Conservation (phyloP, 768 basidiomycete genomes). For the Dentipellis fragilis region DNA sequence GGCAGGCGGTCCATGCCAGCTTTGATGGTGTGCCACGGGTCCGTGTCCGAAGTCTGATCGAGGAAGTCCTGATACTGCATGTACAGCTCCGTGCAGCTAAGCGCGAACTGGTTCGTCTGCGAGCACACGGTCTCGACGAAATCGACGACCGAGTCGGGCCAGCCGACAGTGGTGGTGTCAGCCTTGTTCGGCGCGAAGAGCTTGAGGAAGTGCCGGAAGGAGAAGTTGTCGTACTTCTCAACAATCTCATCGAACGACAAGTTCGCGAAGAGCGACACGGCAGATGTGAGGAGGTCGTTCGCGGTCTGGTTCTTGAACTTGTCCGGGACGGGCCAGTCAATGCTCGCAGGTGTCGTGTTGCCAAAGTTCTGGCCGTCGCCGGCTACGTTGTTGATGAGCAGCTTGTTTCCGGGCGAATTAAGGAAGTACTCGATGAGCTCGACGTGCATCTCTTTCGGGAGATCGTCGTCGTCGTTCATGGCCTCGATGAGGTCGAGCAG, state of each 20-base stretch:
- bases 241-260: slow-evolving; percentile 7
- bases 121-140: slow-evolving; percentile 16
- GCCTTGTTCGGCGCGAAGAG: not conserved
- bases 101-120: slow-evolving; percentile 17
- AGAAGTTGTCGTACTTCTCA: slow-evolving; percentile 9
- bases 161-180: slow-evolving; percentile 1
- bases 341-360: slow-evolving; percentile 1
- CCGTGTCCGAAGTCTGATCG: slow-evolving; percentile 1
- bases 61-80: slow-evolving; percentile 17
- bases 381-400: slow-evolving; percentile 6
- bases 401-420: slow-evolving; percentile 8
- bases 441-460: slow-evolving; percentile 8
- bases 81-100: slow-evolving; percentile 18
- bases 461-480: not conserved
- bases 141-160: slow-evolving; percentile 16
- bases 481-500: slow-evolving; percentile 7
- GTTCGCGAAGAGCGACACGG: slow-evolving; percentile 6
- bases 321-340: slow-evolving; percentile 8
- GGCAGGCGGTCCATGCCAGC: slow-evolving; percentile 16
- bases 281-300: slow-evolving; percentile 7
- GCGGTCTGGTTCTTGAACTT: slow-evolving; percentile 3
- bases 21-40: slow-evolving; percentile 14
- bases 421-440: slow-evolving; percentile 9
- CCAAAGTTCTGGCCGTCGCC: not conserved
- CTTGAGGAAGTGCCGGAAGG: slow-evolving; percentile 15